Evolutionary conservation across 495 filamentous ascomycete genomes (phyloP).

Genomic region (Copromyces sp.): DNA sequence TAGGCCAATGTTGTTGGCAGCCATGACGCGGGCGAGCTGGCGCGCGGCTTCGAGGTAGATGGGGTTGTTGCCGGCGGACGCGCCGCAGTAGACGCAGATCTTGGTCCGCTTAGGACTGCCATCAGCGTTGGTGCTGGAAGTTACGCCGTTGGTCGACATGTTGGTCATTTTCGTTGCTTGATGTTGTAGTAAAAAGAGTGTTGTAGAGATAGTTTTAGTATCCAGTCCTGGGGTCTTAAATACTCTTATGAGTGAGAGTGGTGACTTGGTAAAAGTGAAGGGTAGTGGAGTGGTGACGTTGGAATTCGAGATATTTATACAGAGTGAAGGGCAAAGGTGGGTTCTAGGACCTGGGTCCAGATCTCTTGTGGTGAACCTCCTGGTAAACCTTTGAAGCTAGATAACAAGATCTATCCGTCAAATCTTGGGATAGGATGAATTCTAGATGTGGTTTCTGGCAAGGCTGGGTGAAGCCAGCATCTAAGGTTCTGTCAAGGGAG

Average conservation of each 20-base stretch:
- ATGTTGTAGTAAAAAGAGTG: neutral
- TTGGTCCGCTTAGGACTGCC: slow-evolving; percentile 33
- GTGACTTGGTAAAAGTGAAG: neutral
- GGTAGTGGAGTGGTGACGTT: neutral
- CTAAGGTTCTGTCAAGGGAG: neutral
- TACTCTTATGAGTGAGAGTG: neutral
- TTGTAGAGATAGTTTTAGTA: neutral
- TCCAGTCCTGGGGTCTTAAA: neutral
- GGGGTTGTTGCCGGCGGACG: slow-evolving; percentile 59
- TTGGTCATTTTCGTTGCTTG: slow-evolving; percentile 1
- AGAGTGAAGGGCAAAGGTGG: neutral
- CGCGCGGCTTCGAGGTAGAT: slow-evolving; percentile 64
- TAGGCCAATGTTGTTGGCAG: slow-evolving; percentile 62
- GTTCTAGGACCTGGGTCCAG: neutral
- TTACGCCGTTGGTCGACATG: slow-evolving; percentile 35
- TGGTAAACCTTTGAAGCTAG: neutral
- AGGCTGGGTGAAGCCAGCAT: neutral
- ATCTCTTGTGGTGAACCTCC: neutral
- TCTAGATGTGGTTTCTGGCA: neutral
- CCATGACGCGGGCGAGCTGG: slow-evolving; percentile 63
- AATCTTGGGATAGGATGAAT: neutral
- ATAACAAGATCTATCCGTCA: neutral
- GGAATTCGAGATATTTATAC: neutral
- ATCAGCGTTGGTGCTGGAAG: slow-evolving; percentile 20
- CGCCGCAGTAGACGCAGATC: slow-evolving; percentile 75